These are phyloP conservation scores for Nymphaea thermarum DNA, from an alignment of 164 flowering plant species.

Conservation along the genomic window DNA sequence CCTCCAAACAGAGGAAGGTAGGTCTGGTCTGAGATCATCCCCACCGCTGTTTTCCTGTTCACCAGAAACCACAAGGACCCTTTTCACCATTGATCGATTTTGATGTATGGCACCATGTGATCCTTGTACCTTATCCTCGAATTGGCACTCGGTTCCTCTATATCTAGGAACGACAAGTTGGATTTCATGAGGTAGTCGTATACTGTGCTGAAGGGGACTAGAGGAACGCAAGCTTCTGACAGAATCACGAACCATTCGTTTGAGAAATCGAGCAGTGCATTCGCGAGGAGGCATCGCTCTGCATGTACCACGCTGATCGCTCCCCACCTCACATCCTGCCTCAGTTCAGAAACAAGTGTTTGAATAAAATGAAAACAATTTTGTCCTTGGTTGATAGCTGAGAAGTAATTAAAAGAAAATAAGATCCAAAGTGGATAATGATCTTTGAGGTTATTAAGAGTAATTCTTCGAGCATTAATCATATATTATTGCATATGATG, in stretches of 20 bases:
- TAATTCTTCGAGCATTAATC: too few species aligned
- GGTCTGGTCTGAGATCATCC: slow-evolving; percentile 20
- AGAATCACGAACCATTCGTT: slow-evolving; percentile 37
- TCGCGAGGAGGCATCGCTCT: slow-evolving; percentile 43
- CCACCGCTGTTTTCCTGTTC: slow-evolving; percentile 22
- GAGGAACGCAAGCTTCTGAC: slow-evolving; percentile 53
- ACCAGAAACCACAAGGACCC: slow-evolving; percentile 46
- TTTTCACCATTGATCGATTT: slow-evolving; percentile 30
- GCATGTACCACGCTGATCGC: slow-evolving; percentile 37
- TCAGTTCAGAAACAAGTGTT: not conserved
- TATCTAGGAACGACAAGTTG: slow-evolving; percentile 22
- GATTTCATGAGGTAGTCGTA: slow-evolving; percentile 36
- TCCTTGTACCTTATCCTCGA: slow-evolving; percentile 43
- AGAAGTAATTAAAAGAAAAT: too few species aligned
- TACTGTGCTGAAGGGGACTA: slow-evolving; percentile 40
- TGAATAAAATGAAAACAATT: not conserved
- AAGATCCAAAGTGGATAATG: not conserved
- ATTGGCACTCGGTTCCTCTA: slow-evolving; percentile 18
- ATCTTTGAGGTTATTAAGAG: too few species aligned
- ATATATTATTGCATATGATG: too few species aligned
- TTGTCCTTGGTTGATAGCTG: too few species aligned
- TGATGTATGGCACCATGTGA: slow-evolving; percentile 22
- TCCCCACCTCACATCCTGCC: slow-evolving; percentile 52
- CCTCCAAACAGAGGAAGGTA: slow-evolving; percentile 18
- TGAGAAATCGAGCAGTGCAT: slow-evolving; percentile 44